Evolutionary conservation across 78 protist genomes (phyloP), one percentile per base, ranked within the genome.

Genomic region (Monosiga brevicollis): DNA sequence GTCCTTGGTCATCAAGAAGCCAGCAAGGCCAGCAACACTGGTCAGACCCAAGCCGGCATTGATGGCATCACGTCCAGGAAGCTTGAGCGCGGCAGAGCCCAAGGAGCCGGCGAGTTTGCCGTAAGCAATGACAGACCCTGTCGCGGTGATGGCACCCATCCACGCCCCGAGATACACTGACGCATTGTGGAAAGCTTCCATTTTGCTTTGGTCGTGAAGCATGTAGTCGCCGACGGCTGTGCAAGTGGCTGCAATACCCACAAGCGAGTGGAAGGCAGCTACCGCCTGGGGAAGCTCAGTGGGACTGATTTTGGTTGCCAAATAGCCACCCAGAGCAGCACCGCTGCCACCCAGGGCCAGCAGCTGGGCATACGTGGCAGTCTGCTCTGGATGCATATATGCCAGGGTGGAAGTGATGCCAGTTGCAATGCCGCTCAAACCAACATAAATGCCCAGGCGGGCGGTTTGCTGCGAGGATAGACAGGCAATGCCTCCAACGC

Each of bases 71-170:
- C 78, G 43, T 82, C n/a, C 76, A 11, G 72, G 43, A 1, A 80
- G 62, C 32, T 1, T 6, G 2, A 75, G 81, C 26, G 95, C 94
- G 49, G 76, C 84, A 11, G 90, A 70, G 39, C 84, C n/a, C 32
- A 71, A 26, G 34, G 26, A 22, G 34, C 96, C 98, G 70, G 83
- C 80, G 25, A 97, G 93, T 86, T 97, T 97, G 49, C 87, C 93
- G 83, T 39, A 96, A n/a, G 99, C 99, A 32, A 93, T 84, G 3
- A 95, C 0, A 10, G 98, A 95, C 41, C 99, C 99, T 0, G 94
- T 85, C 81, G 93, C 89, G 42, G 97, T 95, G 85, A 95, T 75
- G 82, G 91, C 93, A 37, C 96, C 96, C 77, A 91, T 91, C 32
- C 90, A 70, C 2, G 92, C 78, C 76, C 94, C 96, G 1, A 91